phyloP scores from a whole-genome alignment of 176 grass and related monocot species.

The Chloris gayana region DNA sequence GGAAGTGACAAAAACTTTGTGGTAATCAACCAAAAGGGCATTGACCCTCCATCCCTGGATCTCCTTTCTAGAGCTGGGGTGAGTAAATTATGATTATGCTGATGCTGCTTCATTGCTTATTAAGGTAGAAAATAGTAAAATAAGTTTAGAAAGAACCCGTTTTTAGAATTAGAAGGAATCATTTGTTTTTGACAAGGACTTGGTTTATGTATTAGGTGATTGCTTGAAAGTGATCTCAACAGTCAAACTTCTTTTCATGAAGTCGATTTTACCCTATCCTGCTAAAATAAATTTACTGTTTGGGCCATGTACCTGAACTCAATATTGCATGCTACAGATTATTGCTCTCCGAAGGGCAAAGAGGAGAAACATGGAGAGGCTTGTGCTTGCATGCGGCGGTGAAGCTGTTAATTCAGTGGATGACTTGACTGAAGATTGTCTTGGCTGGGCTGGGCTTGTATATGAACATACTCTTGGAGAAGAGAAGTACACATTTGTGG shows the following conservation, averaged over 20 bases:
- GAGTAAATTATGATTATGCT: conserved; percentile 28
- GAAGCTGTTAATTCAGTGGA: conserved; percentile 97
- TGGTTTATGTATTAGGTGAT: neutral
- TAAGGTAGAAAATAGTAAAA: neutral
- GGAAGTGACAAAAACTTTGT: conserved; percentile 91
- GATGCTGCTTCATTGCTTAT: neutral
- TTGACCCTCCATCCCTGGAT: conserved; percentile 96
- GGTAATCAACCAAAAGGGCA: conserved; percentile 96
- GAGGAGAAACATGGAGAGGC: conserved; percentile 97
- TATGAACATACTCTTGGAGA: conserved; percentile 94
- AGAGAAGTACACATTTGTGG: conserved; percentile 98
- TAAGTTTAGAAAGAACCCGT: neutral
- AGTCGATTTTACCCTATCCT: neutral
- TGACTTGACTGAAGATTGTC: conserved; percentile 82
- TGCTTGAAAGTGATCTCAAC: neutral
- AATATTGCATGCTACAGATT: conserved; percentile 60
- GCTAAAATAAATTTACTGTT: neutral
- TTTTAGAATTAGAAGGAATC: neutral
- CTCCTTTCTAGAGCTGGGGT: conserved; percentile 96
- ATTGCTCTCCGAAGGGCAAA: conserved; percentile 93
- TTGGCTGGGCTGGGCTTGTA: conserved; percentile 98
- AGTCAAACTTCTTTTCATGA: neutral
- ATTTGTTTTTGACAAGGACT: neutral
- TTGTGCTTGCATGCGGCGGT: conserved; percentile 86
- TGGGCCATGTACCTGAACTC: neutral